phyloP scores from a whole-genome alignment of 1,284 basidiomycete genomes.

The Meira nashicola region DNA sequence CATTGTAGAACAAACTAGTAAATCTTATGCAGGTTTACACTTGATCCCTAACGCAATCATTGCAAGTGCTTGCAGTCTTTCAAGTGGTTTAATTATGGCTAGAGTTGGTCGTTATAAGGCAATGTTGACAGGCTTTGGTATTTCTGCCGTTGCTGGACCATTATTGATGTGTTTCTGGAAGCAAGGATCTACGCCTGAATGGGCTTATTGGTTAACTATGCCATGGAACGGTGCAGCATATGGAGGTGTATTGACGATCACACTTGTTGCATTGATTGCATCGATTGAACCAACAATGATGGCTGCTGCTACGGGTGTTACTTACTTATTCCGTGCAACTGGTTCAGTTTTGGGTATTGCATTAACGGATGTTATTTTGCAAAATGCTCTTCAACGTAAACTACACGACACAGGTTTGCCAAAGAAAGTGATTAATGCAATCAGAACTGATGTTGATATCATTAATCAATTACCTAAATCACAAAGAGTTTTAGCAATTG shows the following conservation, averaged over 20 bases:
- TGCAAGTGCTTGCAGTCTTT: slow-evolving; percentile 53
- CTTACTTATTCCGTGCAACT: slow-evolving; percentile 54
- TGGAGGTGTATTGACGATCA: slow-evolving; percentile 52
- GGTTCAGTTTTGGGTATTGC: slow-evolving; percentile 54
- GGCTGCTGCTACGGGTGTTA: slow-evolving; percentile 53
- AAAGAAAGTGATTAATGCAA: slow-evolving; percentile 42
- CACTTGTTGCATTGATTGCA: slow-evolving; percentile 51
- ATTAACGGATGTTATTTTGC: slow-evolving; percentile 52
- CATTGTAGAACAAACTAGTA: slow-evolving; percentile 51
- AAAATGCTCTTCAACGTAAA: slow-evolving; percentile 50
- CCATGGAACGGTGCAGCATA: slow-evolving; percentile 50
- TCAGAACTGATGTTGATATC: slow-evolving; percentile 48
- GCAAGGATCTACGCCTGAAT: slow-evolving; percentile 38
- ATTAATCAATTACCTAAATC: slow-evolving; percentile 34
- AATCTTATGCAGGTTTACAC: slow-evolving; percentile 51
- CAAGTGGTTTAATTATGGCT: slow-evolving; percentile 53
- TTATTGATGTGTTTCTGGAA: slow-evolving; percentile 54
- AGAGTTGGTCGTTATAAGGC: slow-evolving; percentile 51
- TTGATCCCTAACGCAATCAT: slow-evolving; percentile 53
- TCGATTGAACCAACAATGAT: slow-evolving; percentile 52
- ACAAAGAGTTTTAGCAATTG: slow-evolving; percentile 41
- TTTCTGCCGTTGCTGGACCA: slow-evolving; percentile 50
- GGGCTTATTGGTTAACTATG: slow-evolving; percentile 51
- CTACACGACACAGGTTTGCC: slow-evolving; percentile 39
- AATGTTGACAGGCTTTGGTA: slow-evolving; percentile 49